These are phyloP conservation scores for Cyberlindnera nakhonratchasimensis DNA, from an alignment of 805 yeast species.

Conservation along the genomic window DNA sequence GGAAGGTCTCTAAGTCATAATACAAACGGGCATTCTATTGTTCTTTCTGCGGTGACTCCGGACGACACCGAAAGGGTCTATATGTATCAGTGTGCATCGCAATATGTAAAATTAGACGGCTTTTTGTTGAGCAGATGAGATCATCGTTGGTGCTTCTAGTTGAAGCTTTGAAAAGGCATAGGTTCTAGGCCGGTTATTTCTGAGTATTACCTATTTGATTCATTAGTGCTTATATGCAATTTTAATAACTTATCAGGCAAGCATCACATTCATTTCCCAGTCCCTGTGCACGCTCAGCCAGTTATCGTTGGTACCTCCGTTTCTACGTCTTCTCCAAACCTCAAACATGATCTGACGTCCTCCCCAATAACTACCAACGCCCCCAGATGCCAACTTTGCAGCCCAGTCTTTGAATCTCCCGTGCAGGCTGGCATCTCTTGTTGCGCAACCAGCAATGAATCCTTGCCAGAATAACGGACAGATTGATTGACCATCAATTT, in stretches of 20 bases:
- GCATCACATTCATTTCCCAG: constrained; percentile 84
- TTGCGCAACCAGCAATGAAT: constrained; percentile 82
- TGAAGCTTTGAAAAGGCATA: no score
- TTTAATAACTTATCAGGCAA: constrained; percentile 31
- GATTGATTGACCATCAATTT: constrained; percentile 51
- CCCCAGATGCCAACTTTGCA: constrained; percentile 43
- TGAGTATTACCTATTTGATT: no score
- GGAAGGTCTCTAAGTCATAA: no score
- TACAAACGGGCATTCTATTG: no score
- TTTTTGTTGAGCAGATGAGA: no score
- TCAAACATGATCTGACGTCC: constrained; percentile 82
- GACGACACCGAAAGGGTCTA: no score
- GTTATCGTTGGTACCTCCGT: constrained; percentile 53
- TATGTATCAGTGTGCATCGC: no score
- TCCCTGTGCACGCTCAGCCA: constrained; percentile 81
- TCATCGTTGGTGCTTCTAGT: no score
- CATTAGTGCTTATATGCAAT: no score
- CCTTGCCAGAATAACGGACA: constrained; percentile 88
- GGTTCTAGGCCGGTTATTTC: no score
- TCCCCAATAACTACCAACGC: constrained; percentile 81
- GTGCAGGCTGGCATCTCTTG: constrained; percentile 55
- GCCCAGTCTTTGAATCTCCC: constrained; percentile 69
- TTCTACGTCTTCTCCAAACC: constrained; percentile 74
- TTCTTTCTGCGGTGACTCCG: no score
- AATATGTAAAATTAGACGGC: no score